Percentiles rank a stretch among this genome's conserved stretches.
Conservation (phyloP, 208 protist species). For the Trypanosoma congolense region DNA sequence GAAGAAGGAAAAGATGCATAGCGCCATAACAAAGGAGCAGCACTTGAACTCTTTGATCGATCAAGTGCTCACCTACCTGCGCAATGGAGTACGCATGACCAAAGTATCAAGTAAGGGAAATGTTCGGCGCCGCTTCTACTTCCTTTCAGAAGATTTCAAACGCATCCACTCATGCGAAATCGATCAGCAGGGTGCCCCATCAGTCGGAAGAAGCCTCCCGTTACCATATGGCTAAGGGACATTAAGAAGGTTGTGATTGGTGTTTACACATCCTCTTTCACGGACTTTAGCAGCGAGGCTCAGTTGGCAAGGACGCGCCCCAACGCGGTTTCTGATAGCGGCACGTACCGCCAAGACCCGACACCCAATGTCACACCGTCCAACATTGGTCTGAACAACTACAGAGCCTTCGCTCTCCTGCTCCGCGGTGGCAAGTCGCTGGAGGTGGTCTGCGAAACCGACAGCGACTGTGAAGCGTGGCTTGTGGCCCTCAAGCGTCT, state of each 20-base stretch:
- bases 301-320: constrained; percentile 67
- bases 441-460: constrained; percentile 87
- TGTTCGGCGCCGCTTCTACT: constrained; percentile 78
- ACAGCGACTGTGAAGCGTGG: constrained; percentile 89
- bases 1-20: constrained; percentile 81
- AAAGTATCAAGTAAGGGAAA: constrained; percentile 82
- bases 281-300: constrained; percentile 59
- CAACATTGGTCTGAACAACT: constrained; percentile 83
- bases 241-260: constrained; percentile 83
- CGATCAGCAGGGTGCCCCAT: constrained; percentile 71
- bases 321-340: constrained; percentile 66
- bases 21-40: constrained; percentile 79
- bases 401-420: constrained; percentile 80
- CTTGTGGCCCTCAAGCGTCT: constrained; percentile 80
- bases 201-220: constrained; percentile 78
- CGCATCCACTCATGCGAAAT: constrained; percentile 87
- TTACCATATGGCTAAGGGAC: constrained; percentile 81
- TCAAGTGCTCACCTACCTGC: constrained; percentile 84
- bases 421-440: constrained; percentile 78
- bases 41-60: constrained; percentile 79
- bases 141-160: constrained; percentile 84
- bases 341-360: constrained; percentile 70
- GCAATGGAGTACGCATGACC: constrained; percentile 79
- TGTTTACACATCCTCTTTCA: constrained; percentile 78
- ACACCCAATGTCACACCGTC: constrained; percentile 71